Percentiles rank a stretch among this genome's conserved stretches.
phyloP scores from a whole-genome alignment of 345 rosid genomes.

The Lepidium didymum region DNA sequence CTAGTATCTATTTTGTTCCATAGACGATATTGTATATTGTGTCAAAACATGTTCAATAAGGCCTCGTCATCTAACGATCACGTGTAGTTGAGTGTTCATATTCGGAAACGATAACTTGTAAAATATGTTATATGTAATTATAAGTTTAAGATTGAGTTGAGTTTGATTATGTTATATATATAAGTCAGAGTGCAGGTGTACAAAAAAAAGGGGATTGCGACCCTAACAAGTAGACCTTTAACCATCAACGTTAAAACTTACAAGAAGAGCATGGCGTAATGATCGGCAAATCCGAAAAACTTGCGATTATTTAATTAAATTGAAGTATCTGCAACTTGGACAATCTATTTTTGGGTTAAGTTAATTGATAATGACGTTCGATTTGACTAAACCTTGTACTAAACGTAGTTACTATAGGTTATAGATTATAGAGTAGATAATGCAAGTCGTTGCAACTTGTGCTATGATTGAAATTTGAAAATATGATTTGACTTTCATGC shows the following conservation, averaged over 20 bases:
- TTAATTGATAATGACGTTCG: not conserved
- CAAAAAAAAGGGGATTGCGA: not conserved
- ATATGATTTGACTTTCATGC: too few relatives aligned
- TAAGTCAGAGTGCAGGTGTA: not conserved
- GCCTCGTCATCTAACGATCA: too few relatives aligned
- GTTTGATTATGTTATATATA: not conserved
- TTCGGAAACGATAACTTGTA: not conserved
- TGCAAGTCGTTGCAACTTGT: not conserved
- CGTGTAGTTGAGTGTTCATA: not conserved
- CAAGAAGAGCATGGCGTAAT: not conserved
- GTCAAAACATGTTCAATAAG: too few relatives aligned
- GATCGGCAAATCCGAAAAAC: conserved; percentile 19
- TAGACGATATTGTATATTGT: too few relatives aligned
- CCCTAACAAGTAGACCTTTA: not conserved
- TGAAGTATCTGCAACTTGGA: conserved; percentile 3
- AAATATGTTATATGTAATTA: not conserved
- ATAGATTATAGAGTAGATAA: not conserved
- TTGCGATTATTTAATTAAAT: not conserved
- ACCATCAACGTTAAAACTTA: conserved; percentile 1
- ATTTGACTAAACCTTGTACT: not conserved
- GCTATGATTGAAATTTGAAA: not conserved
- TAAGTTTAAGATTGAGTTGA: not conserved
- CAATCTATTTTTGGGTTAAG: conserved; percentile 4
- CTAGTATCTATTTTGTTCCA: too few relatives aligned
- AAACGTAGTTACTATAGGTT: not conserved